Evolutionary conservation across 2,329 filamentous ascomycete species (phyloP), one percentile per base, ranked within the genome.

Genomic region (Rasamsonia emersonii): DNA sequence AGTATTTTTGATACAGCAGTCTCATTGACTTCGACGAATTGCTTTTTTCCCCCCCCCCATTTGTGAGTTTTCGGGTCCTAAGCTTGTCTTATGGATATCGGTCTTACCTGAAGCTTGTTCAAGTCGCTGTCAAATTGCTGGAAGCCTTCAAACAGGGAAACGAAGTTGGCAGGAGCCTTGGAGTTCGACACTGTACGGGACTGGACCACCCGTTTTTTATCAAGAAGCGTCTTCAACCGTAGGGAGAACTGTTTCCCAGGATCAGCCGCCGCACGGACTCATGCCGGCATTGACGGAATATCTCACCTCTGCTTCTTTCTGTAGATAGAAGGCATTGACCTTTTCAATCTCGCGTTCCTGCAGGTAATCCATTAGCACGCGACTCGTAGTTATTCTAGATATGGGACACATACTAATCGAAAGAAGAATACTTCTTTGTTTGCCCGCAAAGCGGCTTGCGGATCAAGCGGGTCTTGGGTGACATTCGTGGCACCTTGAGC

Each of bases 361-460:
- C 14, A 7, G n/a, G n/a, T n/a, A n/a, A n/a, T n/a, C n/a, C n/a
- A n/a, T n/a, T n/a, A n/a, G n/a, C n/a, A n/a, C n/a, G n/a, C n/a
- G n/a, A n/a, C n/a, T n/a, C n/a, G n/a, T n/a, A n/a, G n/a, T n/a
- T n/a, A n/a, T n/a, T n/a, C n/a, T n/a, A n/a, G n/a, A n/a, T n/a
- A n/a, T n/a, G n/a, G 9, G n/a, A 19, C 17, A 26, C 77, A 56
- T 75, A 94, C 86, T 61, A 98, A 70, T 61, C 91, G 84, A 59
- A 96, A 96, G 72, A 98, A 98, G 65, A 98, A 98, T 8, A 89
- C 93, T 35, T 89, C 89, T 64, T 93, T 95, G 65, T 98, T 98
- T 36, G 89, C 91, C 61, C 95, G 88, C 30, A 96, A 70, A 27
- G 86, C 82, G 30, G 81, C 78, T 63, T 93, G 88, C n/a, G 86